A percentile compares a stretch with the other conserved stretches of the same genome.
These are phyloP conservation scores for Deinandra increscens DNA, from an alignment of 129 eudicot genomes.

Conservation along the genomic window DNA sequence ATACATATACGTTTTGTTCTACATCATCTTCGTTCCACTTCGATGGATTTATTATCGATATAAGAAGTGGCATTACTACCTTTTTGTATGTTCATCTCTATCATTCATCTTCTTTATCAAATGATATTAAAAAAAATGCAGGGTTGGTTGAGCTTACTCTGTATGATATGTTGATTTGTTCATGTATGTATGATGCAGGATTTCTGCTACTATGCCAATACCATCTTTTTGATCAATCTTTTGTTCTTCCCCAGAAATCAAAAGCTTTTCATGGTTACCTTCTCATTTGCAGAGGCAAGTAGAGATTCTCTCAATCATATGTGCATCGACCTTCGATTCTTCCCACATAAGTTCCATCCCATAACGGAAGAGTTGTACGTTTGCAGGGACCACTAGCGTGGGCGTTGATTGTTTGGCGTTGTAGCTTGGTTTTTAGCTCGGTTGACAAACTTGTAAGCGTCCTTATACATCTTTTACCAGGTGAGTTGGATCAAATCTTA, in stretches of 20 bases:
- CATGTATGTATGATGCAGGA: constrained; percentile 50
- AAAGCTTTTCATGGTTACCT: constrained; percentile 97
- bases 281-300: constrained; percentile 97
- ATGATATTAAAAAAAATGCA: no score
- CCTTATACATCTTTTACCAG: constrained; percentile 95
- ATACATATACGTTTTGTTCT: constrained; percentile 84
- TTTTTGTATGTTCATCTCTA: constrained; percentile 54
- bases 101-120: constrained; percentile 10
- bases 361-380: neutral
- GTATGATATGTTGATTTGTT: neutral
- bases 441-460: constrained; percentile 94
- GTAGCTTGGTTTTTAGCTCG: constrained; percentile 90
- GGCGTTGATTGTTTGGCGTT: constrained; percentile 94
- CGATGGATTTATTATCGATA: constrained; percentile 92
- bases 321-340: neutral
- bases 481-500: constrained; percentile 40
- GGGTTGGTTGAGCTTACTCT: no score
- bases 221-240: constrained; percentile 82
- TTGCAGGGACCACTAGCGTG: constrained; percentile 93
- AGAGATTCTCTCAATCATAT: constrained; percentile 42
- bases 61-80: constrained; percentile 95
- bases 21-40: constrained; percentile 81
- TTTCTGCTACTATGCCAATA: constrained; percentile 96
- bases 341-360: neutral
- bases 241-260: constrained; percentile 79